Conservation (phyloP, 1,284 basidiomycete species). For the Microbotryum saponariae region DNA sequence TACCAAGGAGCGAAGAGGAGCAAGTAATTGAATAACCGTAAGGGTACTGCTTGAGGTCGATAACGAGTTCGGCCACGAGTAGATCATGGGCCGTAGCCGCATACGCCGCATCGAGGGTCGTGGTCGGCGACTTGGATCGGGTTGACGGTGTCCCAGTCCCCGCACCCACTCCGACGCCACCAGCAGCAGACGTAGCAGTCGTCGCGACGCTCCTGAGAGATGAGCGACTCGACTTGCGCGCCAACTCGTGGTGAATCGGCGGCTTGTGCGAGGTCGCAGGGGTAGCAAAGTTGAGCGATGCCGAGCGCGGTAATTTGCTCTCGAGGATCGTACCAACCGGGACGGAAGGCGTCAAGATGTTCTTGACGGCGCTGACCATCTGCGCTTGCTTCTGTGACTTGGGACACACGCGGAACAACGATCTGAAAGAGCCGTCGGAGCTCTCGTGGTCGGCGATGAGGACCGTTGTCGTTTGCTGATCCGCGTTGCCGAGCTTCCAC, state of each 20-base stretch:
- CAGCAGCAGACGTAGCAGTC: background rate
- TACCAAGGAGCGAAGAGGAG: slow-evolving; percentile 8
- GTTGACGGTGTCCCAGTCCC: background rate
- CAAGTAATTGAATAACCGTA: slow-evolving; percentile 26
- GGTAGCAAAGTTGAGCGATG: slow-evolving; percentile 23
- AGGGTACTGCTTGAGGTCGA: slow-evolving; percentile 33
- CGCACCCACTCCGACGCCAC: no score
- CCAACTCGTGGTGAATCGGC: slow-evolving; percentile 20
- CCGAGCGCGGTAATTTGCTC: slow-evolving; percentile 18
- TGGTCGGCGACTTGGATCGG: slow-evolving; percentile 1
- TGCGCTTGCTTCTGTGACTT: background rate
- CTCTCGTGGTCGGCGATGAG: slow-evolving; percentile 13
- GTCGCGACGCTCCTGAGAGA: slow-evolving; percentile 11
- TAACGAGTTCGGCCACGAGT: slow-evolving; percentile 28
- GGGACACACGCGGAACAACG: slow-evolving; percentile 14
- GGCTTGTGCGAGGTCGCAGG: slow-evolving; percentile 14
- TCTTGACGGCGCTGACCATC: background rate
- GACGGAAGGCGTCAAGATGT: slow-evolving; percentile 10
- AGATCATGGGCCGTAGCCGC: slow-evolving; percentile 14
- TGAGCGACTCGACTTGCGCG: slow-evolving; percentile 18
- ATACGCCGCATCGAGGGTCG: background rate
- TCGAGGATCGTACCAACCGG: slow-evolving; percentile 21
- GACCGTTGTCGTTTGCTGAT: slow-evolving; percentile 3
- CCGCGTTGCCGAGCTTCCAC: slow-evolving; percentile 14
- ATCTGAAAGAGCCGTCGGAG: slow-evolving; percentile 12